These are phyloP conservation scores for Diaporthe longicolla DNA, from an alignment of 2,329 filamentous ascomycete species.

Conservation along the genomic window DNA sequence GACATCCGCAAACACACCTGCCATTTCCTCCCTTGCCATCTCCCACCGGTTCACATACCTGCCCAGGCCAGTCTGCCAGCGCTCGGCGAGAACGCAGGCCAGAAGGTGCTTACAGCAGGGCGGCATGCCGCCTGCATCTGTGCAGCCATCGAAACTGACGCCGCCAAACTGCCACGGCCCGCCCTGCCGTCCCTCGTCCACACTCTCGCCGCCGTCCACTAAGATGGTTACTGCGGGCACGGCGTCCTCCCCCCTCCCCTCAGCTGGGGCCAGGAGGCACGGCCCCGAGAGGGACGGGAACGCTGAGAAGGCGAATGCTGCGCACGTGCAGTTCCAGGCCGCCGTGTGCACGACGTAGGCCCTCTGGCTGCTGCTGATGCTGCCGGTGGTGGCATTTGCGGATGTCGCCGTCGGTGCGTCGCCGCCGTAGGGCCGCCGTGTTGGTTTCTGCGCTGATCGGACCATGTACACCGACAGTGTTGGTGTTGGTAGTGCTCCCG, in stretches of 20 bases:
- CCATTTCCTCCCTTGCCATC: constrained; percentile 77
- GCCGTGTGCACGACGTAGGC: constrained; percentile 79
- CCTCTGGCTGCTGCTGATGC: constrained; percentile 29
- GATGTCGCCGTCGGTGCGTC: background rate
- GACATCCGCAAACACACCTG: constrained; percentile 73
- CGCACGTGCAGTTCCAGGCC: constrained; percentile 92
- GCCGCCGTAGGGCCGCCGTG: constrained; percentile 49
- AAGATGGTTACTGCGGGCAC: background rate
- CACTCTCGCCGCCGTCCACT: constrained; percentile 14
- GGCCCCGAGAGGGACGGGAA: constrained; percentile 62
- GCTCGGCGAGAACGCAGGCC: constrained; percentile 82
- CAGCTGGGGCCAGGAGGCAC: constrained; percentile 15
- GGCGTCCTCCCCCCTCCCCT: constrained; percentile 36
- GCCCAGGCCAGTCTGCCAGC: constrained; percentile 71
- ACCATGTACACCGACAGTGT: constrained; percentile 70
- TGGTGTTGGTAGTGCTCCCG: constrained; percentile 12
- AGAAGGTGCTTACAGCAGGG: constrained; percentile 90
- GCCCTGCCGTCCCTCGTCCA: background rate
- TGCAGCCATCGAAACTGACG: constrained; percentile 55
- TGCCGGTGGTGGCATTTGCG: constrained; percentile 43
- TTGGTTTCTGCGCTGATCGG: constrained; percentile 65
- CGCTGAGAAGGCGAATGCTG: constrained; percentile 82
- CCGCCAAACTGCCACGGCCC: constrained; percentile 64
- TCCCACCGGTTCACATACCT: constrained; percentile 67
- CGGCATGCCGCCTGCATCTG: constrained; percentile 51